Percentiles rank a stretch among this genome's conserved stretches.
These are phyloP conservation scores for Phytophthora crassamura DNA, from an alignment of 352 stramenopile genomes.

Conservation along the genomic window DNA sequence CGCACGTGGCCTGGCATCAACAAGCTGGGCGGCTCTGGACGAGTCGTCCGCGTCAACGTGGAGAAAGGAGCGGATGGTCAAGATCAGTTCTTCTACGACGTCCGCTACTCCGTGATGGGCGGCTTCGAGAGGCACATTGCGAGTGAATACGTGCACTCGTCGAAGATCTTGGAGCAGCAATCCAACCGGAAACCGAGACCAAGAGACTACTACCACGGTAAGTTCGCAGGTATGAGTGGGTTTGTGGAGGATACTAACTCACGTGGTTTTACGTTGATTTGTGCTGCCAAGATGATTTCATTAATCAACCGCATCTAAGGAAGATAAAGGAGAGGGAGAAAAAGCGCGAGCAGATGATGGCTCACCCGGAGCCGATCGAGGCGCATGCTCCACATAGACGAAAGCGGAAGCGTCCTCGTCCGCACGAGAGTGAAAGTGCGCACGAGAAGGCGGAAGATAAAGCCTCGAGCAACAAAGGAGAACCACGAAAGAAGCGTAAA, in stretches of 20 bases:
- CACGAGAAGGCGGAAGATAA: neutral
- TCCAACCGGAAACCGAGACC: constrained; percentile 46
- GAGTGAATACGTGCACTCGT: constrained; percentile 69
- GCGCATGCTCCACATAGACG: neutral
- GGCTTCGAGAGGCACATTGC: constrained; percentile 81
- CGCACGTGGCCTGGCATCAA: constrained; percentile 91
- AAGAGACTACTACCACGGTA: constrained; percentile 77
- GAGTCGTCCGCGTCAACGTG: constrained; percentile 53
- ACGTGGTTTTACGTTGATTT: neutral
- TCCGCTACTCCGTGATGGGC: constrained; percentile 77
- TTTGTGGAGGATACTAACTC: neutral
- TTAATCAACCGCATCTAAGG: constrained; percentile 42
- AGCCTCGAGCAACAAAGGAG: constrained; percentile 1
- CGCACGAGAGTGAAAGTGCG: neutral
- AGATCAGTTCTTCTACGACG: constrained; percentile 72
- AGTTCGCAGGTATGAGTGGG: neutral
- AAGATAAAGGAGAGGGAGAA: constrained; percentile 29
- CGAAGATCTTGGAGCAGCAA: constrained; percentile 46
- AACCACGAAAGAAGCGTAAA: constrained; percentile 5
- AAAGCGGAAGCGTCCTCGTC: constrained; percentile 29
- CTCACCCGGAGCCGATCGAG: constrained; percentile 3
- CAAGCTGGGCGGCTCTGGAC: constrained; percentile 77
- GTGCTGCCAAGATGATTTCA: constrained; percentile 60
- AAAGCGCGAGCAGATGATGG: constrained; percentile 9
- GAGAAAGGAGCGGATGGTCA: constrained; percentile 31